These are phyloP conservation scores for Spathaspora sp. DNA, from an alignment of 1,139 yeast genomes.

Conservation along the genomic window DNA sequence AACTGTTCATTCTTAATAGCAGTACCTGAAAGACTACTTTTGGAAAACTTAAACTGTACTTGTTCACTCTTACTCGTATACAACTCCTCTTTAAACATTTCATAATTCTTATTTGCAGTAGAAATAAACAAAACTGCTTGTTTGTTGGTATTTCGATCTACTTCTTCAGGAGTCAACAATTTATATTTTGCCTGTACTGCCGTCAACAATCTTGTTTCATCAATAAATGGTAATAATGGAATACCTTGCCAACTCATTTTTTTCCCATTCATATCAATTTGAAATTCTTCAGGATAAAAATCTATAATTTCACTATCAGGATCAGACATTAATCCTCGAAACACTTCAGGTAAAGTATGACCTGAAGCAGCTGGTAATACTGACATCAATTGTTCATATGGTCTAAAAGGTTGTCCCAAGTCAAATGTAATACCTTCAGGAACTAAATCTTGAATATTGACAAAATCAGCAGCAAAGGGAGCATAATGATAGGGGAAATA, in stretches of 20 bases:
- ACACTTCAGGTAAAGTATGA: conserved; percentile 83
- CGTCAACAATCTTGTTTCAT: conserved; percentile 67
- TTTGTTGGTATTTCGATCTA: conserved; percentile 64
- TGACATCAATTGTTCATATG: conserved; percentile 96
- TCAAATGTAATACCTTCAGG: conserved; percentile 61
- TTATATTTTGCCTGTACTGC: conserved; percentile 69
- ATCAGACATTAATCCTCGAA: conserved; percentile 80
- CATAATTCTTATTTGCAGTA: conserved; percentile 50
- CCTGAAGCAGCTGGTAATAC: conserved; percentile 96
- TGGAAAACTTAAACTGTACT: conserved; percentile 45
- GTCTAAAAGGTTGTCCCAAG: conserved; percentile 79
- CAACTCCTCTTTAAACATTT: conserved; percentile 30
- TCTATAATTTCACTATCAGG: conserved; percentile 83
- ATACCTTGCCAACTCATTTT: conserved; percentile 96
- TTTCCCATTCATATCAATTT: conserved; percentile 93
- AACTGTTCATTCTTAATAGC: conserved; percentile 48
- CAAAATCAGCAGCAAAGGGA: conserved; percentile 91
- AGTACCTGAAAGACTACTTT: conserved; percentile 68
- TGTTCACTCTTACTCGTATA: conserved; percentile 33
- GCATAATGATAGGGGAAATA: conserved; percentile 97
- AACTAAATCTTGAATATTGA: conserved; percentile 44
- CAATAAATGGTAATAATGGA: conserved; percentile 87
- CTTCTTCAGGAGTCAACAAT: conserved; percentile 66
- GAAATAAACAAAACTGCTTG: conserved; percentile 63
- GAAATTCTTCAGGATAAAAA: conserved; percentile 86